Conservation (phyloP, 2,329 filamentous ascomycete genomes). For the Fusarium odoratissimum region DNA sequence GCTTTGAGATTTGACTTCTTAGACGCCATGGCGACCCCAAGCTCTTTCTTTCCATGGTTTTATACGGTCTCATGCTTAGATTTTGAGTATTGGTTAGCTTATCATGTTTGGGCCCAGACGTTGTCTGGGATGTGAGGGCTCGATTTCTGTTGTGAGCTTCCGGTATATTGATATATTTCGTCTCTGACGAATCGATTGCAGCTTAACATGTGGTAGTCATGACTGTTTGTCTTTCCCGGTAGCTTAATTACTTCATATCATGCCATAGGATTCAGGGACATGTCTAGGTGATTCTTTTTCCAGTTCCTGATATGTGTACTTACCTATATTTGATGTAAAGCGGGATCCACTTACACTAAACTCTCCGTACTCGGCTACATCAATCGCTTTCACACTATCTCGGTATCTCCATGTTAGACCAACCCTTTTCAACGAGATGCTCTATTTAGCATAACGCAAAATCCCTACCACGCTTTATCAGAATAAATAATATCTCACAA, state of each 20-base stretch:
- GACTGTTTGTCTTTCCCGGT: background rate
- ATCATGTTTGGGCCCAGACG: background rate
- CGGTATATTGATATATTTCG: background rate
- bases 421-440: background rate
- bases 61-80: too few species aligned
- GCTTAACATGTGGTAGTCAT: background rate
- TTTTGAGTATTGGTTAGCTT: background rate
- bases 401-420: background rate
- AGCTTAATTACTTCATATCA: background rate
- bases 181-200: background rate
- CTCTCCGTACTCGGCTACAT: background rate
- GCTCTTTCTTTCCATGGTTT: background rate
- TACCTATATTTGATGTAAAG: background rate
- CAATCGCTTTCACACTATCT: background rate
- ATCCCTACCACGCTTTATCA: background rate
- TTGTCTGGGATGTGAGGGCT: background rate
- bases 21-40: background rate
- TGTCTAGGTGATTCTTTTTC: background rate
- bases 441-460: background rate
- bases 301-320: background rate
- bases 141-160: background rate
- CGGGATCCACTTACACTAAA: conserved; percentile 3
- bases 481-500: background rate
- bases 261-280: background rate
- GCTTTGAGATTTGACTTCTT: background rate